Evolutionary conservation across 2,329 filamentous ascomycete species (phyloP).

Genomic region (Zasmidium citrigriseum): DNA sequence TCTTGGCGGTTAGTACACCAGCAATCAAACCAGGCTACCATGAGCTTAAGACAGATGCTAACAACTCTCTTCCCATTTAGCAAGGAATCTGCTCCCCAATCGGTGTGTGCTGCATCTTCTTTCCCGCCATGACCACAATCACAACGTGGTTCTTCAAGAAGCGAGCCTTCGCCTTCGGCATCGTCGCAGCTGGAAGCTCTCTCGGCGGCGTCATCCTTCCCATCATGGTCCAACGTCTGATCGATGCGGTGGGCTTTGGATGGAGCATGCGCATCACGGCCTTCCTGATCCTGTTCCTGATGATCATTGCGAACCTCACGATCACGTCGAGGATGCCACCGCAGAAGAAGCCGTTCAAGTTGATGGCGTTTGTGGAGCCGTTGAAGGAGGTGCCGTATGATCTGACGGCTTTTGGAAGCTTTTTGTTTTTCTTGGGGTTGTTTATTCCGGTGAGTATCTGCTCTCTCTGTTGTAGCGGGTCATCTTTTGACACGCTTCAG

Average conservation of each 20-base stretch:
- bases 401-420: constrained; percentile 1
- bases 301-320: constrained; percentile 19
- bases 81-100: constrained; percentile 57
- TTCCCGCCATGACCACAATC: constrained; percentile 27
- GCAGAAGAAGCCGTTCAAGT: neutral
- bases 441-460: constrained; percentile 32
- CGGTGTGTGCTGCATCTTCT: constrained; percentile 54
- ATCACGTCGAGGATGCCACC: constrained; percentile 5
- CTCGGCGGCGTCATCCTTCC: constrained; percentile 34
- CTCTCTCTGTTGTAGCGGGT: neutral
- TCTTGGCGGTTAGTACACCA: too few relatives aligned
- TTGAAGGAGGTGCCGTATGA: constrained; percentile 1
- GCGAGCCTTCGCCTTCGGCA: constrained; percentile 8
- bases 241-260: constrained; percentile 51
- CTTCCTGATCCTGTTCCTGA: constrained; percentile 51
- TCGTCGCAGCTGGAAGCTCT: constrained; percentile 9
- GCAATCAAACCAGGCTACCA: too few relatives aligned
- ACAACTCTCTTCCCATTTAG: too few relatives aligned
- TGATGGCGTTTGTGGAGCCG: neutral
- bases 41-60: too few relatives aligned
- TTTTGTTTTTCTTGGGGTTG: constrained; percentile 22
- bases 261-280: constrained; percentile 56
- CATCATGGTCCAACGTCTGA: constrained; percentile 50
- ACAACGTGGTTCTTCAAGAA: constrained; percentile 48
- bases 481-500: neutral